Conservation (phyloP, 352 stramenopile genomes). For the Aphanomyces euteiches region DNA sequence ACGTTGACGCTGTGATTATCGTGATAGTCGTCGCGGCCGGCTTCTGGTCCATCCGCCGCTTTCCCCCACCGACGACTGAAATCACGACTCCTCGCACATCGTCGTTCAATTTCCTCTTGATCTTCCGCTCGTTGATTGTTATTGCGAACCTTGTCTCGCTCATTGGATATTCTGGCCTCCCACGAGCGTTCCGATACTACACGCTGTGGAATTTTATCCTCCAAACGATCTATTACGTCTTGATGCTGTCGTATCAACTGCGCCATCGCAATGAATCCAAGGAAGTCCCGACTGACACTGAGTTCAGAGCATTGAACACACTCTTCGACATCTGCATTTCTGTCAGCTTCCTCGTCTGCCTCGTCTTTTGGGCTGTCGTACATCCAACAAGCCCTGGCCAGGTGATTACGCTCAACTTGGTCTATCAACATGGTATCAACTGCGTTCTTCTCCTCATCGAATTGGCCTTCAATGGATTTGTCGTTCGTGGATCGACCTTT, state of each 20-base stretch:
- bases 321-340: slow-evolving; percentile 21
- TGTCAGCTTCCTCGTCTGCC: slow-evolving; percentile 20
- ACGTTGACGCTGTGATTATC: not conserved
- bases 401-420: not conserved
- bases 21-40: not conserved
- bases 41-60: not conserved
- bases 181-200: slow-evolving; percentile 5
- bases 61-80: not conserved
- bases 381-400: not conserved
- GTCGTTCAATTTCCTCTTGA: not conserved
- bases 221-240: slow-evolving; percentile 20
- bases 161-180: not conserved
- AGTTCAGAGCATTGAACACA: slow-evolving; percentile 11
- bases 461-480: slow-evolving; percentile 22
- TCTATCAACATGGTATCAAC: slow-evolving; percentile 25
- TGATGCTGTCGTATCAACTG: not conserved
- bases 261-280: not conserved
- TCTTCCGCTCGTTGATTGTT: not conserved
- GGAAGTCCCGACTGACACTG: not conserved
- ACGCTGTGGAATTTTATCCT: slow-evolving; percentile 29
- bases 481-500: slow-evolving; percentile 3
- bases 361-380: slow-evolving; percentile 23
- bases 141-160: not conserved
- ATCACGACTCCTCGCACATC: not conserved
- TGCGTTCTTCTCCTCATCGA: slow-evolving; percentile 17